Base-by-base conservation (phyloP, 1,284 basidiomycete genomes). In the Retiboletus fuscus region DNA sequence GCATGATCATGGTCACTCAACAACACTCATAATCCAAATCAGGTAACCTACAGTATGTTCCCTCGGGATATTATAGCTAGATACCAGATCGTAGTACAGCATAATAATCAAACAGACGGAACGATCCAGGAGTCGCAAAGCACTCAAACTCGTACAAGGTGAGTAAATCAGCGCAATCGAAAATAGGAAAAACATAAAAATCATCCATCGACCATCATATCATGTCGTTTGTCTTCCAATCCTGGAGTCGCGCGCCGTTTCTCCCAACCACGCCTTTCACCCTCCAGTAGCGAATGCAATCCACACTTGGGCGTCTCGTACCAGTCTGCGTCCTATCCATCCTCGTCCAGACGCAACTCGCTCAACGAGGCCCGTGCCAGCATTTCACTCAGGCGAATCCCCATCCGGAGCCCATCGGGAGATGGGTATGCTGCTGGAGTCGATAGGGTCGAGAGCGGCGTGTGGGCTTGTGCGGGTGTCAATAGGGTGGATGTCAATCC, bases 401-500 rank as follows among this genome's bases (percentile, higher is more conserved):
- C 80, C 72, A 62, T 75, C 41, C 70, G 74, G 39, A 80, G 67
- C 12, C 67, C 76, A 57, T 82, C 79, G 3, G 80, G 75, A 30
- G 73, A 80, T 3, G 80, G 75, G 67, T 72, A 80, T 51, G 68
- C 49, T 60, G 71, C 66, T 11, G 79, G 79, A 15, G 79, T 80
- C 20, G 81, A 77, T 15, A 81, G 79, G 22, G 79, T 73, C 22
- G 79, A 81, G 28, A 71, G 69, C 11, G 79, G 79, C 6, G 79
- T 82, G 22, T 65, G 66, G 26, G 30, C 64, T 26, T 77, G 80
- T 15, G 79, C 80, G 3, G 81, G 81, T 5, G 82, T 83, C 22
- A 80, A 80, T 13, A 79, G 75, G 2, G 78, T 71, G 3, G 81
- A 81, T 24, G 81, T 79, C 39, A 80, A 67, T 26, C 77, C 78